Evolutionary conservation across 2,329 filamentous ascomycete genomes (phyloP).

Genomic region (Neonectria punicea): DNA sequence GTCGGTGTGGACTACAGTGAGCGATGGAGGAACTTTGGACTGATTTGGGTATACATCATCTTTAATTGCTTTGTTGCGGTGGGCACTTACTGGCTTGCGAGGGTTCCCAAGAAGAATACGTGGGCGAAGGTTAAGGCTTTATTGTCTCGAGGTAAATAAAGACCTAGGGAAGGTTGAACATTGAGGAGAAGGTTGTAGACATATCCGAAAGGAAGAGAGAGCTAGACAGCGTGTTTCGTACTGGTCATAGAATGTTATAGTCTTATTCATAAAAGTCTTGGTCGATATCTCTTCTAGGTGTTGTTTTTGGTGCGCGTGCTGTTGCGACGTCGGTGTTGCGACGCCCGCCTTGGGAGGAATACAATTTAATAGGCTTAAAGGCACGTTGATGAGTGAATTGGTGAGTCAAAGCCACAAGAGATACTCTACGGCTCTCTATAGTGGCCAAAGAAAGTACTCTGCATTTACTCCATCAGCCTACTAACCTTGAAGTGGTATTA

Average conservation of each 20-base stretch:
- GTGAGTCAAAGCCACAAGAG: too few species aligned
- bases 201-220: background rate
- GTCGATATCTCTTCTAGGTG: too few species aligned
- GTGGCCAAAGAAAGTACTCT: too few species aligned
- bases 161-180: background rate
- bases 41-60: conserved; percentile 62
- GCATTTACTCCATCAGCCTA: too few species aligned
- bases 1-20: conserved; percentile 57
- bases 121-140: conserved; percentile 9
- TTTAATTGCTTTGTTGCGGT: conserved; percentile 60
- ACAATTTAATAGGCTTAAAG: too few species aligned
- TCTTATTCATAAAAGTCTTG: too few species aligned
- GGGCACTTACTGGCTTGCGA: conserved; percentile 55
- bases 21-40: conserved; percentile 64
- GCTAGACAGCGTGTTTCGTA: background rate
- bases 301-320: too few species aligned
- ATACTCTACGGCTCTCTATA: too few species aligned
- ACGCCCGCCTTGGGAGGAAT: too few species aligned
- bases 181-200: background rate
- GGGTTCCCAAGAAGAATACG: conserved; percentile 40
- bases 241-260: background rate
- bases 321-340: background rate
- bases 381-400: too few species aligned
- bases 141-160: background rate
- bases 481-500: background rate